phyloP scores from a whole-genome alignment of 1,284 basidiomycete genomes.

The Apiotrichum domesticum region DNA sequence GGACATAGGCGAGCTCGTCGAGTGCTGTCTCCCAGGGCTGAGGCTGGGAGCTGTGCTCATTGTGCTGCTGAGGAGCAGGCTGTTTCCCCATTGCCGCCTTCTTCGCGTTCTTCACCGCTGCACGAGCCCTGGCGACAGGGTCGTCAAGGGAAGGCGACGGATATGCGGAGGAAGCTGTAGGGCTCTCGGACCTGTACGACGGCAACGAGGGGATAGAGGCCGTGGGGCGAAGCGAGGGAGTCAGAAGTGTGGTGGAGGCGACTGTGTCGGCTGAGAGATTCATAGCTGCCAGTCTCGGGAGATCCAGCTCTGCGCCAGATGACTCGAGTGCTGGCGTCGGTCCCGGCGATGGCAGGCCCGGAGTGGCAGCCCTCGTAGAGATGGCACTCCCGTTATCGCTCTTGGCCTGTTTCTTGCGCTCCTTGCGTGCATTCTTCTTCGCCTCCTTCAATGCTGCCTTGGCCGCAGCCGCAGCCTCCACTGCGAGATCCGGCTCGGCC shows the following conservation, averaged over 20 bases:
- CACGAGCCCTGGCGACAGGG: background rate
- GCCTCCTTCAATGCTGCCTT: constrained; percentile 1
- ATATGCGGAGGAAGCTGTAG: background rate
- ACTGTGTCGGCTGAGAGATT: background rate
- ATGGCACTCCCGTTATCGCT: background rate
- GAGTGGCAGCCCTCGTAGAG: too few species aligned
- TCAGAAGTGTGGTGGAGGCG: background rate
- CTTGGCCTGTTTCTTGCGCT: background rate
- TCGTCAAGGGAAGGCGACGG: background rate
- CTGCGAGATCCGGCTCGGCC: too few species aligned
- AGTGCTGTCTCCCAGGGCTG: constrained; percentile 13
- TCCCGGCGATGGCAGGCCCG: background rate
- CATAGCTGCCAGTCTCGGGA: background rate
- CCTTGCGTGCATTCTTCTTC: background rate
- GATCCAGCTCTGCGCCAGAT: too few species aligned
- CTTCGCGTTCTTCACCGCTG: background rate
- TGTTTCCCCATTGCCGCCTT: too few species aligned
- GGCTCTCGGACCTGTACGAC: too few species aligned
- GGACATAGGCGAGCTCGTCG: background rate
- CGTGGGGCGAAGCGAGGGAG: background rate
- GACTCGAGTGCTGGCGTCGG: background rate
- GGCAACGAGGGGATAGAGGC: background rate
- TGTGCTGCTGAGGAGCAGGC: background rate
- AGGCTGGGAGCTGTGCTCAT: too few species aligned
- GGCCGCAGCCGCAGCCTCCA: background rate